Evolutionary conservation across 2,329 filamentous ascomycete genomes (phyloP).

Genomic region (Claviceps sp.): DNA sequence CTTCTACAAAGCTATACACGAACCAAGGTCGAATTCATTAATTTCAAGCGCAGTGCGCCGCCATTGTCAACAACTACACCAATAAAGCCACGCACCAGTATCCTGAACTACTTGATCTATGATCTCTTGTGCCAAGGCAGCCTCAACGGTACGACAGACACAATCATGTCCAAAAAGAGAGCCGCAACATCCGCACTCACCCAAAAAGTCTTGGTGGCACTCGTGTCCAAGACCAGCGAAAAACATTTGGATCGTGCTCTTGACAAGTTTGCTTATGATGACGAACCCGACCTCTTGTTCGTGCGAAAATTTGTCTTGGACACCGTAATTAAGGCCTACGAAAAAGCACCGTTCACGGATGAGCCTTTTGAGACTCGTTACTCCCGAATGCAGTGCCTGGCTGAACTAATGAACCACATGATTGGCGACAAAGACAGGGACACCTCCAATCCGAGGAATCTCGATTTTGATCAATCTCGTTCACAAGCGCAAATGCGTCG

Average conservation of each 20-base stretch:
- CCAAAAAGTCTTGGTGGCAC: constrained; percentile 70
- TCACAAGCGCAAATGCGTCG: constrained; percentile 78
- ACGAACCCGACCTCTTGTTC: constrained; percentile 75
- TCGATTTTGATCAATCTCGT: constrained; percentile 27
- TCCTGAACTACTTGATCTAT: constrained; percentile 86
- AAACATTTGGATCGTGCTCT: constrained; percentile 43
- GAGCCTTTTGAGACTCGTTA: constrained; percentile 80
- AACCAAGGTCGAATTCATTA: constrained; percentile 97
- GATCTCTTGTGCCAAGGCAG: constrained; percentile 53
- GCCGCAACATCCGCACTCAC: constrained; percentile 74
- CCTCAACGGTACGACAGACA: constrained; percentile 56
- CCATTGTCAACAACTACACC: constrained; percentile 75
- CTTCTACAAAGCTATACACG: constrained; percentile 84
- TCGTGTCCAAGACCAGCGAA: constrained; percentile 82
- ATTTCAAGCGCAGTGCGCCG: constrained; percentile 87
- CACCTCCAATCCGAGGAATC: constrained; percentile 25
- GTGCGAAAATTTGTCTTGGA: constrained; percentile 92
- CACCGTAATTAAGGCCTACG: constrained; percentile 82
- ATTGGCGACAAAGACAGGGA: constrained; percentile 66
- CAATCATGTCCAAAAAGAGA: constrained; percentile 70
- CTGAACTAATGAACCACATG: constrained; percentile 88
- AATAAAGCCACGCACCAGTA: constrained; percentile 82
- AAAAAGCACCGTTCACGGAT: constrained; percentile 65
- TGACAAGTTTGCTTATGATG: constrained; percentile 53
- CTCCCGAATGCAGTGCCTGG: constrained; percentile 71